Percentiles rank a stretch among this genome's conserved stretches.
These are phyloP conservation scores for Sporobolomyces phaffii DNA, from an alignment of 768 basidiomycete genomes.

Conservation along the genomic window DNA sequence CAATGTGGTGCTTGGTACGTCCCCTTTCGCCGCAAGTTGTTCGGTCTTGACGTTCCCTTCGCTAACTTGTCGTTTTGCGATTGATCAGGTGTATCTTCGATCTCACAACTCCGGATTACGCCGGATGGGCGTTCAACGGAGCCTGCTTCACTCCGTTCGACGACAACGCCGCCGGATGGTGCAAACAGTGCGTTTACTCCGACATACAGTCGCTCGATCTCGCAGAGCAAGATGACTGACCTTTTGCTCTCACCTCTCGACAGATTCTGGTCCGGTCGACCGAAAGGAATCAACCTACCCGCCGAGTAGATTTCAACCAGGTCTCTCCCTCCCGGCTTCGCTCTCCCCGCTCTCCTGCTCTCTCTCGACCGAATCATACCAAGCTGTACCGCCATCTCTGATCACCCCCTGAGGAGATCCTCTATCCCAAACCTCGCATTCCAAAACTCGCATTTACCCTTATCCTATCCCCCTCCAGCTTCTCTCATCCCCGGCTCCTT, in stretches of 20 bases:
- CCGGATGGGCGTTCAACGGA: constrained; percentile 29
- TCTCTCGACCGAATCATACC: neutral
- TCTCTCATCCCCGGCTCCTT: too few species aligned
- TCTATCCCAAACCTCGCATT: too few species aligned
- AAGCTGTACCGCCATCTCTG: too few species aligned
- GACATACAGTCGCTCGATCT: too few species aligned
- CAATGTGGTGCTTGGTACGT: constrained; percentile 26
- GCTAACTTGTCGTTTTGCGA: neutral
- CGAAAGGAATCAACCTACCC: constrained; percentile 16
- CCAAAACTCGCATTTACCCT: too few species aligned
- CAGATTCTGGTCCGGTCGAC: constrained; percentile 24
- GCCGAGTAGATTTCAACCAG: too few species aligned
- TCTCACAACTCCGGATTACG: constrained; percentile 14
- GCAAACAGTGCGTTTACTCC: constrained; percentile 27
- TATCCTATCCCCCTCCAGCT: too few species aligned
- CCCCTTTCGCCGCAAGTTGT: neutral
- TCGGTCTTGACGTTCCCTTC: neutral
- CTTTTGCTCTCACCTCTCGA: neutral
- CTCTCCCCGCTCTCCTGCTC: neutral
- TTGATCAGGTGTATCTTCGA: constrained; percentile 23
- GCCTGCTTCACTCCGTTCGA: constrained; percentile 21
- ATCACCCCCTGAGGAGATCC: too few species aligned
- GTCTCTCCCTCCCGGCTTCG: too few species aligned
- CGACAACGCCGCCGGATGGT: constrained; percentile 12
- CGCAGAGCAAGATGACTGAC: too few species aligned